Percentiles rank a stretch among this genome's conserved stretches.
Conservation (phyloP, 2,329 filamentous ascomycete genomes). For the Dactylellina leptospora region DNA sequence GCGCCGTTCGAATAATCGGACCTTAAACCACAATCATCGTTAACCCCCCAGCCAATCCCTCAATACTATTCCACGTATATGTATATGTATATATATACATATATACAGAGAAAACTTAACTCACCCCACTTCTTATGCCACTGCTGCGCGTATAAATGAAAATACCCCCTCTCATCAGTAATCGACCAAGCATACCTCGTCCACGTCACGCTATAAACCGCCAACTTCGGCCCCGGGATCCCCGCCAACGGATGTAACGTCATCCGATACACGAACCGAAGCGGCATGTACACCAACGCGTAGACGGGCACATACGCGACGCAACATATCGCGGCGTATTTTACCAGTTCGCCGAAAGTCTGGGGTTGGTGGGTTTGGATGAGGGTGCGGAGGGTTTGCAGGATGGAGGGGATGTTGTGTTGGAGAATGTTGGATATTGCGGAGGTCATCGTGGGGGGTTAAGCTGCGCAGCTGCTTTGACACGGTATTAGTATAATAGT, state of each 20-base stretch:
- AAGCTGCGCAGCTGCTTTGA: no score
- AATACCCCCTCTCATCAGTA: background rate
- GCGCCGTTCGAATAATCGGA: constrained; percentile 61
- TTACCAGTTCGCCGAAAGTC: constrained; percentile 1
- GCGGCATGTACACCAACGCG: background rate
- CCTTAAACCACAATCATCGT: constrained; percentile 49
- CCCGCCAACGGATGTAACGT: constrained; percentile 58
- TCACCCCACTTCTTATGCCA: constrained; percentile 37
- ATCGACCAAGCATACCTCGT: constrained; percentile 50
- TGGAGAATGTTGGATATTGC: constrained; percentile 6
- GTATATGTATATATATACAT: background rate
- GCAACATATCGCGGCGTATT: background rate
- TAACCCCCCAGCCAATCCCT: no score
- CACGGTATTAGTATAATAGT: no score
- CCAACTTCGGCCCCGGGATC: constrained; percentile 59
- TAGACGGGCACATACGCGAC: constrained; percentile 7
- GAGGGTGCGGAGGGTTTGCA: background rate
- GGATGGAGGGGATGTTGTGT: constrained; percentile 3
- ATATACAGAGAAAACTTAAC: background rate
- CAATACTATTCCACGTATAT: background rate
- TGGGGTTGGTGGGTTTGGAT: background rate
- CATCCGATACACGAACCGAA: constrained; percentile 57
- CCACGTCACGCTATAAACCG: constrained; percentile 58
- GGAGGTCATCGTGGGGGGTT: background rate
- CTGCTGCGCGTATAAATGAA: background rate